Evolutionary conservation across 345 rosid genomes (phyloP), one percentile per base, ranked within the genome.

Genomic region (Eucalyptus cloeziana): DNA sequence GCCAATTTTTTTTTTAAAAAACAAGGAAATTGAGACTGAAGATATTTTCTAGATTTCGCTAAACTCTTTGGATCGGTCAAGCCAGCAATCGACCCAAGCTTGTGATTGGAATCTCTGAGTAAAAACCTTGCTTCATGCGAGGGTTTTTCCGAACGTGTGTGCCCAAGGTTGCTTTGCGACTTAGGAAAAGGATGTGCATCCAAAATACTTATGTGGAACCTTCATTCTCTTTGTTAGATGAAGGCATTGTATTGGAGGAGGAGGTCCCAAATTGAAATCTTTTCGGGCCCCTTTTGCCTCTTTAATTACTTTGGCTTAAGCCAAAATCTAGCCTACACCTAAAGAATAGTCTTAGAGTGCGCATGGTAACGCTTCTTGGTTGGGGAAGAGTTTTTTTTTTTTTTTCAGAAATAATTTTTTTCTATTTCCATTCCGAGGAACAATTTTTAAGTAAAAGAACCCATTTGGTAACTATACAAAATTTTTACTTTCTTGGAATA

Each of bases 201-300:
- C 62, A 24, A 10, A 22, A 9, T 56, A 10, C 62, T 60, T 60
- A 3, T 60, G 67, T 27, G n/a, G 31, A 25, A 25, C 67, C 0
- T 60, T 6, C 67, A 1, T 60, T 25, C 13, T 12, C 31, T 60
- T 60, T 60, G 7, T 27, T 1, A 60, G n/a, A 60, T 27, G 7
- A 0, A 60, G 7, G 31, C n/a, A 25, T 60, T 5, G 31, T 27
- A 60, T 5, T 1, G 1, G 7, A 60, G 31, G 7, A 60, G 0
- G 0, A 60, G 31, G 8, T 60, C 14, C 4, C 8, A 5, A 60
- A 27, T 60, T 25, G 7, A 25, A 60, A 60, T 60, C 4, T 60
- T 58, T 24, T 10, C 13, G 13, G 0, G 6, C 6, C 62, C 12
- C 25, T 24, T 58, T 58, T 58, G 30, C 6, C 3, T 24, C 30